Evolutionary conservation across 805 yeast genomes (phyloP).

Genomic region (Henningerozyma blattae): DNA sequence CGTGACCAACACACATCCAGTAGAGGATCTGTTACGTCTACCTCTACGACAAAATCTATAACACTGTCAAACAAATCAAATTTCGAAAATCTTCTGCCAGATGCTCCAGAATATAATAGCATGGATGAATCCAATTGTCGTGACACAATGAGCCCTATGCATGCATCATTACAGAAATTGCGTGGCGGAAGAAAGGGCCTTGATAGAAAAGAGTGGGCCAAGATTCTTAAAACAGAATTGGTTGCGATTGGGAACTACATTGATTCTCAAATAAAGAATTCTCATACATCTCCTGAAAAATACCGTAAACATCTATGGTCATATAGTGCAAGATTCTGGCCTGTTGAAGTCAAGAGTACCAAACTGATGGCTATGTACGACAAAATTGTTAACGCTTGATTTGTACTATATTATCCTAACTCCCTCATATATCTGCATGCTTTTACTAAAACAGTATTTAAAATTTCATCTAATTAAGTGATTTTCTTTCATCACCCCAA

Average conservation of each 20-base stretch:
- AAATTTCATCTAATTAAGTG: neutral
- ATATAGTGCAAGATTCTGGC: slow-evolving; percentile 79
- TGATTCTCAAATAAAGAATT: slow-evolving; percentile 23
- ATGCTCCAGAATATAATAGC: slow-evolving; percentile 47
- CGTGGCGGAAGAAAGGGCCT: slow-evolving; percentile 61
- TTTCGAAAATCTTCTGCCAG: slow-evolving; percentile 4
- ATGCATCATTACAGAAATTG: slow-evolving; percentile 50
- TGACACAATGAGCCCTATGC: slow-evolving; percentile 47
- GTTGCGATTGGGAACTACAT: slow-evolving; percentile 62
- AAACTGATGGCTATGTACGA: slow-evolving; percentile 70
- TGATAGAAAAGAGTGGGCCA: slow-evolving; percentile 67
- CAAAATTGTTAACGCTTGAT: slow-evolving; percentile 27
- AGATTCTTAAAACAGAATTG: slow-evolving; percentile 51
- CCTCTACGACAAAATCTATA: slow-evolving; percentile 1
- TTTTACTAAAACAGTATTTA: neutral
- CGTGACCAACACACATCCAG: neutral
- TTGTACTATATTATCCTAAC: no score
- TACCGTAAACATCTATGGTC: slow-evolving; percentile 66
- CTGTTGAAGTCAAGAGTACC: slow-evolving; percentile 63
- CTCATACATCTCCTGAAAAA: slow-evolving; percentile 26
- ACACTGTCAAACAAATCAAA: slow-evolving; percentile 3
- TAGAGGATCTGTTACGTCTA: slow-evolving; percentile 1
- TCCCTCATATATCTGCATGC: no score
- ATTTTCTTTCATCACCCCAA: neutral
- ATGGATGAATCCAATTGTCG: slow-evolving; percentile 68